Percentiles rank a stretch among this genome's conserved stretches.
Evolutionary conservation across 495 filamentous ascomycete genomes (phyloP).

Genomic region (Podospora pseudoanserina): DNA sequence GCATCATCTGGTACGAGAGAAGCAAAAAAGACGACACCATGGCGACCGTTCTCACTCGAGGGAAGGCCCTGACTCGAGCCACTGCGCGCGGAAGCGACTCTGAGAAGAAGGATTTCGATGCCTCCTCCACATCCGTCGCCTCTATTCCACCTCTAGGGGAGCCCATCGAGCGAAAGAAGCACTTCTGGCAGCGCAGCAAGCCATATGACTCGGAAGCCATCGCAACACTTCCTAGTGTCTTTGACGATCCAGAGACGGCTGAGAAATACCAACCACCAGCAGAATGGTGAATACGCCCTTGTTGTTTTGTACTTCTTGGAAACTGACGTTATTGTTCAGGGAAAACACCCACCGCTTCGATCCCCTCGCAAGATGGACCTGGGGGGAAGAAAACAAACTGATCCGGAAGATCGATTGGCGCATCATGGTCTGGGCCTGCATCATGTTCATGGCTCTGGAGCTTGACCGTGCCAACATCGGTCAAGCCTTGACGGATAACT

Average conservation of each 20-base stretch:
- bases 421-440: constrained; percentile 58
- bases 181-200: constrained; percentile 43
- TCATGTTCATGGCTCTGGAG: constrained; percentile 83
- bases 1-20: neutral
- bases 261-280: constrained; percentile 36
- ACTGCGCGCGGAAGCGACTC: constrained; percentile 10
- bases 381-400: constrained; percentile 39
- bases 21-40: constrained; percentile 11
- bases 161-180: constrained; percentile 37
- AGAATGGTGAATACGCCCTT: constrained; percentile 33
- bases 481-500: constrained; percentile 42
- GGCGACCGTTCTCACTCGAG: constrained; percentile 24
- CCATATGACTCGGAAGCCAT: constrained; percentile 50
- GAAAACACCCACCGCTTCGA: constrained; percentile 47
- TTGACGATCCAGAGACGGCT: constrained; percentile 40
- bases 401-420: constrained; percentile 41
- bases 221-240: constrained; percentile 45
- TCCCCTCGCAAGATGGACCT: constrained; percentile 40
- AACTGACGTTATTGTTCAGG: constrained; percentile 22
- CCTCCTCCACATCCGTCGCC: constrained; percentile 21
- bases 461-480: constrained; percentile 67
- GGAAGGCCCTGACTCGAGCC: constrained; percentile 8
- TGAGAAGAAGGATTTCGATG: constrained; percentile 13
- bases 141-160: constrained; percentile 38
- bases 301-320: neutral